These are phyloP conservation scores for Penicillium sp. DNA, from an alignment of 2,329 filamentous ascomycete species.

Conservation along the genomic window DNA sequence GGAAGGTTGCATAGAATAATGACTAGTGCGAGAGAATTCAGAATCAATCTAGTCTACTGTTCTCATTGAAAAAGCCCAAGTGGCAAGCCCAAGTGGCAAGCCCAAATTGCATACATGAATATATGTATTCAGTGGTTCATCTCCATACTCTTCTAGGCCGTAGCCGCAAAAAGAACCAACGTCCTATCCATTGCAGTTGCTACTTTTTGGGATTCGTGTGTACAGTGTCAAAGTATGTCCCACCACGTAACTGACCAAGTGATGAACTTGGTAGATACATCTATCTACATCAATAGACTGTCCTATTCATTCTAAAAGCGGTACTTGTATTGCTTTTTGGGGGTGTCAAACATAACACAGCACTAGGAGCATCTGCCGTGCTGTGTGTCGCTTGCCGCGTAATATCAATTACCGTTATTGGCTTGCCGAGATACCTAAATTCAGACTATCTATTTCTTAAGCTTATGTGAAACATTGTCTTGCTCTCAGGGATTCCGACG, in stretches of 20 bases:
- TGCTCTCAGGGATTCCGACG: not conserved
- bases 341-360: not conserved
- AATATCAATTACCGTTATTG: not conserved
- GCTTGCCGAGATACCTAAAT: not conserved
- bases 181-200: not conserved
- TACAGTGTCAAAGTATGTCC: not conserved
- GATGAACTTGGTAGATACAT: not conserved
- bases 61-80: not conserved
- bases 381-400: constrained; percentile 4
- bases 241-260: constrained; percentile 2
- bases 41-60: not conserved
- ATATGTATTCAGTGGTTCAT: not conserved
- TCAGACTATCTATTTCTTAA: not conserved
- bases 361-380: not conserved
- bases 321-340: not conserved
- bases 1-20: not conserved
- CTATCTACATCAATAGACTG: not conserved
- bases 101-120: not conserved
- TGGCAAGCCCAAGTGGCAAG: no score
- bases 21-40: not conserved
- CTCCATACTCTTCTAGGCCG: no score
- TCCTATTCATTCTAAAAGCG: not conserved
- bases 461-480: constrained; percentile 10
- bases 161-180: not conserved
- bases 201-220: not conserved